phyloP scores from a whole-genome alignment of 805 yeast genomes.

The Pichia eremophila region DNA sequence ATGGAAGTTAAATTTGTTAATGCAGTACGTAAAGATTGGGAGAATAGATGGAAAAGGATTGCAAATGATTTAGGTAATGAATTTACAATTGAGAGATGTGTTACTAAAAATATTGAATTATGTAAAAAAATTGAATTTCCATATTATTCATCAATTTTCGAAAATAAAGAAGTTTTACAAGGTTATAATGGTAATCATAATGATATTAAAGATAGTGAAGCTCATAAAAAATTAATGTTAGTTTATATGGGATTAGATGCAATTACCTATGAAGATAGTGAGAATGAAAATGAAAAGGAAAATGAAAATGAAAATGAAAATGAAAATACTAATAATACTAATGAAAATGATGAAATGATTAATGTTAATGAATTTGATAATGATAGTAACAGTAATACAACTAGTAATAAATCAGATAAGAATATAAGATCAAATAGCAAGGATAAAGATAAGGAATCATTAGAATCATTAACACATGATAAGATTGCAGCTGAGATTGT shows the following conservation, averaged over 20 bases:
- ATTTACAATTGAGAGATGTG: constrained; percentile 24
- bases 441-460: not conserved
- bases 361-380: constrained; percentile 17
- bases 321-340: not conserved
- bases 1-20: constrained; percentile 26
- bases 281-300: constrained; percentile 11
- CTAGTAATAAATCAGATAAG: not conserved
- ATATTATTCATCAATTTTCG: constrained; percentile 18
- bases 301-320: not conserved
- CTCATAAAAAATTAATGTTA: constrained; percentile 26
- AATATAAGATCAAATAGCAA: not conserved
- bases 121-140: constrained; percentile 24
- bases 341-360: not conserved
- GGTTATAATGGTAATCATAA: constrained; percentile 19
- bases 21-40: constrained; percentile 31
- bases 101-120: constrained; percentile 23
- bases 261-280: constrained; percentile 25
- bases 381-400: not conserved
- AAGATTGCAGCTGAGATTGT: not conserved
- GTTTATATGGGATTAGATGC: constrained; percentile 31
- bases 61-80: constrained; percentile 24
- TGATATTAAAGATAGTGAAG: constrained; percentile 25
- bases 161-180: constrained; percentile 20
- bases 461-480: not conserved
- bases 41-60: constrained; percentile 31